Evolutionary conservation across 139 green algal species (phyloP).

Genomic region (Eudorina sp.): DNA sequence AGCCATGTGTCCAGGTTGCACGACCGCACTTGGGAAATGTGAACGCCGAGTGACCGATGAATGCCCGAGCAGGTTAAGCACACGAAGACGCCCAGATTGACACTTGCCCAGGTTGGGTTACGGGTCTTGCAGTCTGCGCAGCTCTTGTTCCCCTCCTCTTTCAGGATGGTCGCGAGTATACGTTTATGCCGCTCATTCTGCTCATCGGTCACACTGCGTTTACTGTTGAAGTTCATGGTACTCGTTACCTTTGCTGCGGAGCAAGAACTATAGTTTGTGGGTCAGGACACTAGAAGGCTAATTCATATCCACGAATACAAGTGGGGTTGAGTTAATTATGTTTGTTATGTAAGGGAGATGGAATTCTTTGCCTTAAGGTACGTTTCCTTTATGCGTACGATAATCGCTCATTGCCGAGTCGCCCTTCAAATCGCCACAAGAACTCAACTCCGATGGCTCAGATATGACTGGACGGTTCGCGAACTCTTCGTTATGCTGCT

Average conservation of each 20-base stretch:
- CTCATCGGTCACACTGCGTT: constrained; percentile 77
- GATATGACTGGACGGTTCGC: too few relatives aligned
- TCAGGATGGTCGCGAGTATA: constrained; percentile 76
- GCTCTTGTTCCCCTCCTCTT: constrained; percentile 82
- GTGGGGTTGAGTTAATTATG: too few relatives aligned
- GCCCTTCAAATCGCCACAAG: too few relatives aligned
- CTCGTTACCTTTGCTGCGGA: background rate
- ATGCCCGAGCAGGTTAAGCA: constrained; percentile 93
- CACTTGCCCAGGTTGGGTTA: constrained; percentile 85
- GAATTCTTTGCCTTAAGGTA: too few relatives aligned
- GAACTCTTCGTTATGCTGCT: too few relatives aligned
- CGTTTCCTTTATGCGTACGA: too few relatives aligned
- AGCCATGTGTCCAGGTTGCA: constrained; percentile 95
- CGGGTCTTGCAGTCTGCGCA: constrained; percentile 88
- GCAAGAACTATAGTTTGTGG: background rate
- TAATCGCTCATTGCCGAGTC: too few relatives aligned
- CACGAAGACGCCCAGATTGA: constrained; percentile 92
- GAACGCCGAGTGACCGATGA: constrained; percentile 90
- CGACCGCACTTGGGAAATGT: constrained; percentile 90
- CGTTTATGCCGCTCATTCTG: constrained; percentile 87
- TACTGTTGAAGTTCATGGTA: constrained; percentile 69
- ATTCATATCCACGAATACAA: background rate
- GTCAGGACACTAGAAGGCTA: background rate
- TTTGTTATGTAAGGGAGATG: too few relatives aligned
- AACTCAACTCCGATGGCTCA: too few relatives aligned